Base-by-base conservation (phyloP, 140 eudicot species). In the Oenanthe javanica region DNA sequence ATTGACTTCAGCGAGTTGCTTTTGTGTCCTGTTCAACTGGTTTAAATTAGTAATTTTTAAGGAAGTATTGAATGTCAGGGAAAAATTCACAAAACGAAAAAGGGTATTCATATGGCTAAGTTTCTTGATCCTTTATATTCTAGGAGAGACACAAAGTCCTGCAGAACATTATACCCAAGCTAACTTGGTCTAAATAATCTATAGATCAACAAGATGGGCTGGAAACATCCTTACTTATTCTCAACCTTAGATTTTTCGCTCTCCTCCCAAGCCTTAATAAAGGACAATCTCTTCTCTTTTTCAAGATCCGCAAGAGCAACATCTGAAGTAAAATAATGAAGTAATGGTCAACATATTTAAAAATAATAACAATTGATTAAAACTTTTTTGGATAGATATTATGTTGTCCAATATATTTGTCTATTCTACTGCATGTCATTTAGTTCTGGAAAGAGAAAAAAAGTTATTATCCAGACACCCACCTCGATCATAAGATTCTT, bases 241-340 rank as follows among this genome's bases (percentile, higher is more conserved):
- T 87, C 92, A 25, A 82, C 97, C 84, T 87, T 93, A 50, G 87
- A 25, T 75, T 89, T 91, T 84, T 90, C 96, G 31, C 87, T 86
- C 52, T 93, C 96, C 79, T 93, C 98, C 98, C 98, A 93, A 0
- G 98, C 98, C 84, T 89, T 91, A 85, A 93, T 86, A 79, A 91
- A 86, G 25, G 98, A 89, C 87, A 86, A 52, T 59, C 25, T 91
- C 88, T 91, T 93, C 77, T 93, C 96, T 50, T 88, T 85, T 50
- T 85, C 91, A 78, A 93, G 81, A 77, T 79, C 86, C 72, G 98
- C 90, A 76, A 93, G 87, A 31, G 91, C 94, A n/a, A 91, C 79
- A 83, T 93, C 98, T 93, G 82, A 48, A 83, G 70, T 55, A 6
- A 5, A 19, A 79, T 16, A 78, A 61, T 21, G 63, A 25, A 43